phyloP scores from a whole-genome alignment of 176 grass and related monocot species.

The Oryza punctata region DNA sequence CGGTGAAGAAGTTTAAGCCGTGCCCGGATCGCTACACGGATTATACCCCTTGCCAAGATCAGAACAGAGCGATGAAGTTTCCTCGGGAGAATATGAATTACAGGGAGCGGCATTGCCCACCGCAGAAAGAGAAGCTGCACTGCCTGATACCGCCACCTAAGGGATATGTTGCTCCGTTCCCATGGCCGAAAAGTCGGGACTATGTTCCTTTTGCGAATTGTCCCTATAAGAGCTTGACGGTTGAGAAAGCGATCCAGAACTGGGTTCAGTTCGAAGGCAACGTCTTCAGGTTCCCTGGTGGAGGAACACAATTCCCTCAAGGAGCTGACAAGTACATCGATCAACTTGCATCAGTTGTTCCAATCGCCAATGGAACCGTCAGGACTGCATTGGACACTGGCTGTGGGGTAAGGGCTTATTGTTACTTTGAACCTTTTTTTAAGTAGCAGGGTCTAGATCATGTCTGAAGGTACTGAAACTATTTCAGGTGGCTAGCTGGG shows the following conservation, averaged over 20 bases:
- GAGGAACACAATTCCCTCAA: constrained; percentile 94
- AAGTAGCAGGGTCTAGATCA: neutral
- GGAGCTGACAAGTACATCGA: constrained; percentile 94
- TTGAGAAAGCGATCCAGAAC: constrained; percentile 95
- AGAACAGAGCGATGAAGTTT: constrained; percentile 84
- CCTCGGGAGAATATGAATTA: constrained; percentile 94
- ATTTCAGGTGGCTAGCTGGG: constrained; percentile 96
- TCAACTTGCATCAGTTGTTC: constrained; percentile 81
- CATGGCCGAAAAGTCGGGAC: constrained; percentile 90
- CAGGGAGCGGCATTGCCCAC: constrained; percentile 86
- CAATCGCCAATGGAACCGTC: constrained; percentile 83
- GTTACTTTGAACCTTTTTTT: neutral
- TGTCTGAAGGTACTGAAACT: constrained; percentile 12
- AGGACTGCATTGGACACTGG: constrained; percentile 95
- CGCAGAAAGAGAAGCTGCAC: constrained; percentile 73
- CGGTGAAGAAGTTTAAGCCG: constrained; percentile 67
- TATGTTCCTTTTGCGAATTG: constrained; percentile 90
- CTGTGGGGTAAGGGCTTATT: constrained; percentile 67
- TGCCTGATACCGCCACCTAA: constrained; percentile 81
- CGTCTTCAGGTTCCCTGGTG: constrained; percentile 92
- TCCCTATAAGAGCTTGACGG: constrained; percentile 93
- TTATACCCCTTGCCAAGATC: constrained; percentile 89
- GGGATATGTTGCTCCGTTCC: constrained; percentile 85
- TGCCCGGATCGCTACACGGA: constrained; percentile 63
- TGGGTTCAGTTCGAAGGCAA: constrained; percentile 94